Evolutionary conservation across 768 basidiomycete genomes (phyloP).

Genomic region (Suillus sp.): DNA sequence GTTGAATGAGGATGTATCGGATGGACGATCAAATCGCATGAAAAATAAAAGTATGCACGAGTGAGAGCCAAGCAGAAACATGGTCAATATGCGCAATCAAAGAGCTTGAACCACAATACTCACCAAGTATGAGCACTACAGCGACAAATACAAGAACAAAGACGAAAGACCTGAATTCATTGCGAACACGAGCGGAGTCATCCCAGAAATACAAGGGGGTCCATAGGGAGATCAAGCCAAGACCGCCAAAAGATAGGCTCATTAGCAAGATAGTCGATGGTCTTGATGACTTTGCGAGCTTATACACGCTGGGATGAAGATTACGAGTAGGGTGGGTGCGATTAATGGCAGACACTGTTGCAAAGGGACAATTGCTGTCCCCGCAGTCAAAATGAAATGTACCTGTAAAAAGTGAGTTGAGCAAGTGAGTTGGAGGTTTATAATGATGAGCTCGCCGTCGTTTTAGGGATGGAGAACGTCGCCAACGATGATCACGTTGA

Average conservation of each 20-base stretch:
- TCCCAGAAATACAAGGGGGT: constrained; percentile 54
- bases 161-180: constrained; percentile 72
- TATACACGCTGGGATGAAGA: constrained; percentile 37
- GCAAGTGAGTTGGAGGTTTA: not conserved
- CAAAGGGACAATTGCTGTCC: constrained; percentile 27
- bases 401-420: not conserved
- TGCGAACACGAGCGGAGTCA: constrained; percentile 52
- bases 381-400: constrained; percentile 2
- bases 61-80: not conserved
- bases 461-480: constrained; percentile 11
- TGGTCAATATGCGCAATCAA: not conserved
- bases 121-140: constrained; percentile 73
- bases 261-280: constrained; percentile 57
- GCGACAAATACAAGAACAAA: constrained; percentile 68
- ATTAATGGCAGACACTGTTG: constrained; percentile 46
- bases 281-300: constrained; percentile 41
- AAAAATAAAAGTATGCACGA: constrained; percentile 11
- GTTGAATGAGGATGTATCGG: constrained; percentile 14
- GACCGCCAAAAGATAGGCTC: constrained; percentile 64
- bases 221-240: constrained; percentile 62
- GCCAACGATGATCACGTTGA: constrained; percentile 11
- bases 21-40: constrained; percentile 15
- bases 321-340: constrained; percentile 28
- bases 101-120: constrained; percentile 30
- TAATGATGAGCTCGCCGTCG: not conserved